Evolutionary conservation across 129 eudicot genomes (phyloP), one percentile per base, ranked within the genome.

Genomic region (Flaveria brownii): DNA sequence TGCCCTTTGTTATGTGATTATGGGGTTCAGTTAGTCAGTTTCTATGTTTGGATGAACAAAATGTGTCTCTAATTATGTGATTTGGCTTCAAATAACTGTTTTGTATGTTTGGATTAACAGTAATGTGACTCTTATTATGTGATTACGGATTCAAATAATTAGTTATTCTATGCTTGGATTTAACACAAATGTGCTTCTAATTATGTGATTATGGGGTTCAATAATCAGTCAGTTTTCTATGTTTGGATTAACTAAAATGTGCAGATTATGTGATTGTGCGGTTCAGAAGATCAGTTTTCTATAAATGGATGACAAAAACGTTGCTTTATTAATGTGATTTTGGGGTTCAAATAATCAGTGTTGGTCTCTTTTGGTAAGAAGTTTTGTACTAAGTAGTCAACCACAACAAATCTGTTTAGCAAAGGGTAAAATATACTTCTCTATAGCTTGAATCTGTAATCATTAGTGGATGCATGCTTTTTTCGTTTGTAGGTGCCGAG

Each of bases 401-500:
- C 68, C 18, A 25, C 41, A 11, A 28, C 68, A 20, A 43, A 68
- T 42, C 18, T 18, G 30, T 67, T 67, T 14, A 43, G 39, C 73
- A 20, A 22, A 68, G 56, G 56, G 33, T 68, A 68, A 70, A 22
- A 70, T 14, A 62, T 39, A 25, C 17, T 54, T 54, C 2, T 39
- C 12, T 55, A 52, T 26, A 33, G 70, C 39, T 73, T 43, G 9
- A n/a, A 60, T 16, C 17, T 1, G 16, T 42, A 30, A 15, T 28
- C 6, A 18, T 45, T 61, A 25, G 41, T 68, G 6, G 18, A 45
- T 42, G 62, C 59, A 25, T 65, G 60, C 25, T 68, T 70, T 22
- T 26, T 51, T 26, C 28, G 15, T 33, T 62, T 23, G 42, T 49
- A 73, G 77, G 52, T 77, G 22, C 50, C 13, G 36, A 45, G 76